Evolutionary conservation across 2,329 filamentous ascomycete genomes (phyloP), one percentile per base, ranked within the genome.

Genomic region (Didymella arachidicola): DNA sequence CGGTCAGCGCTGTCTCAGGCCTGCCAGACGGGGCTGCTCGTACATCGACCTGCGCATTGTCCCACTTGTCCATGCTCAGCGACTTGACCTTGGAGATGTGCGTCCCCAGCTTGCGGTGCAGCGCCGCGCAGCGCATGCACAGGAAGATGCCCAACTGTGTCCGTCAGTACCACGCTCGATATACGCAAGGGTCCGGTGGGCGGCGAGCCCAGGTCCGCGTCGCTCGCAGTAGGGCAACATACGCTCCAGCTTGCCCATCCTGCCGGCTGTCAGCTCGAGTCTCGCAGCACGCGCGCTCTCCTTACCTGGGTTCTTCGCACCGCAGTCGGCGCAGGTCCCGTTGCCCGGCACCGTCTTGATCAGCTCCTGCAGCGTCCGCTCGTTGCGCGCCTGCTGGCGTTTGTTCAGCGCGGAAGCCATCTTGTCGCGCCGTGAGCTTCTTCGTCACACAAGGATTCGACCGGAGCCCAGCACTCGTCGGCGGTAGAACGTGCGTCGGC

Each of bases 61-160:
- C 88, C 95, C 95, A 99, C 67, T 90, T 95, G 79, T 99, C 95
- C 93, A 99, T 98, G 78, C 91, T 98, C 80, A 99, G 79, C 36
- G 93, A 98, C 79, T 99, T 99, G 82, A 99, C 93, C 78, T 99
- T 99, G 66, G 93, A 97, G 63, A 99, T 92, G 78, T 99, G 95
- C 39, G 95, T 98, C 61, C 95, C 95, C 72, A 99, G 83, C 80
- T 98, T 98, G 73, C 95, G 91, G 81, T 99, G 95, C 72, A 98
- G 86, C 53, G 93, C 87, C 53, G 93, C 95, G 83, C 95, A 99
- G 76, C 95, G 92, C 91, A 99, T 96, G 80, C 95, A 99, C 49
- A 99, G 83, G 77, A 99, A 99, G 65, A 98, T 87, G 60, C 95
- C 95, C 79, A 99, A 82, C 91, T 97, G 73, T 11, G 42, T 11